A percentile compares a stretch with the other conserved stretches of the same genome.
phyloP scores from a whole-genome alignment of 495 filamentous ascomycete genomes.

The Chaetomidium leptoderma region DNA sequence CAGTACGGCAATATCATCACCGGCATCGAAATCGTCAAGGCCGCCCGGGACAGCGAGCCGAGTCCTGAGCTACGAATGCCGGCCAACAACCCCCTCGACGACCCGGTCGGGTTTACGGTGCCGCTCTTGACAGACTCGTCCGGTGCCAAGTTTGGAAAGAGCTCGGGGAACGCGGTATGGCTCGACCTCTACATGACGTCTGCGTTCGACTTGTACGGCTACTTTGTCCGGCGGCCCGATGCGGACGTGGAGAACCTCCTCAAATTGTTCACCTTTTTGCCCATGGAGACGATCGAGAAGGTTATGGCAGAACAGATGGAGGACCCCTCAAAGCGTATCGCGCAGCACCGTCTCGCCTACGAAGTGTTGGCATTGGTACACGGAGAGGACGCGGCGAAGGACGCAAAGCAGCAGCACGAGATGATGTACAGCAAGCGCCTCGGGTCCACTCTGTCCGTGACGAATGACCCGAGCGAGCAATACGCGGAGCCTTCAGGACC shows the following conservation, averaged over 20 bases:
- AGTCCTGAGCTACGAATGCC: constrained; percentile 30
- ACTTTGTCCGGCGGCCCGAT: constrained; percentile 81
- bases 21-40: constrained; percentile 78
- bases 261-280: constrained; percentile 87
- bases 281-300: constrained; percentile 56
- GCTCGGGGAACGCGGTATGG: constrained; percentile 91
- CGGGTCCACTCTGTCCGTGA: not conserved
- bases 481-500: constrained; percentile 26
- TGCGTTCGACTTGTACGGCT: constrained; percentile 80
- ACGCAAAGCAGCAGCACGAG: constrained; percentile 55
- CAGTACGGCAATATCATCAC: constrained; percentile 96
- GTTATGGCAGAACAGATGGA: constrained; percentile 62
- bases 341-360: constrained; percentile 74
- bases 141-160: constrained; percentile 93
- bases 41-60: constrained; percentile 55
- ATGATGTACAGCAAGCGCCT: constrained; percentile 45
- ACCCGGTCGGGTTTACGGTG: constrained; percentile 80
- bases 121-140: constrained; percentile 81
- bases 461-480: not conserved
- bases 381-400: constrained; percentile 54
- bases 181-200: constrained; percentile 76
- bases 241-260: constrained; percentile 72
- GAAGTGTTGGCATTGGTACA: constrained; percentile 80
- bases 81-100: constrained; percentile 34
- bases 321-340: constrained; percentile 64